A percentile compares a stretch with the other conserved stretches of the same genome.
phyloP scores from a whole-genome alignment of 768 basidiomycete species.

The Lentinula detonsa region DNA sequence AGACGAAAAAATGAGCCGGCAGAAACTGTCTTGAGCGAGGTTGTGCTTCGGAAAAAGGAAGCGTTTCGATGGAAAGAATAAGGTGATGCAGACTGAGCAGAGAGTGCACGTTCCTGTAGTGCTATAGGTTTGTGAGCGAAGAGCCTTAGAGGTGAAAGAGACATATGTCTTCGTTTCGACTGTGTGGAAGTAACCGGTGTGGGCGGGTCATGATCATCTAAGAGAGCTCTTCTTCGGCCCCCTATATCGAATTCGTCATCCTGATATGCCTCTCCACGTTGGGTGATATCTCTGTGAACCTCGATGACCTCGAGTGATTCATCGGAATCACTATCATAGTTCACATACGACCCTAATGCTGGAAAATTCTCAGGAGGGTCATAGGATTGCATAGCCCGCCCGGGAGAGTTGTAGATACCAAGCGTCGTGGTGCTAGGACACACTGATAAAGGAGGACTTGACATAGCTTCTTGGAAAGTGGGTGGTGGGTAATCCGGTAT shows the following conservation, averaged over 20 bases:
- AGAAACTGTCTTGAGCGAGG: slow-evolving; percentile 30
- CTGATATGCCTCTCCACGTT: slow-evolving; percentile 23
- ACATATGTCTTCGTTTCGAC: slow-evolving; percentile 32
- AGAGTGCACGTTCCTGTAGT: slow-evolving; percentile 30
- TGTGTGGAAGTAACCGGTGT: slow-evolving; percentile 7
- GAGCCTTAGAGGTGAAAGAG: slow-evolving; percentile 39
- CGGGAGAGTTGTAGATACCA: slow-evolving; percentile 11
- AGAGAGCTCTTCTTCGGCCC: slow-evolving; percentile 23
- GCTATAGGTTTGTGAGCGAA: slow-evolving; percentile 33
- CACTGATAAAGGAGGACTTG: slow-evolving; percentile 33
- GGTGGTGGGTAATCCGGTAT: slow-evolving; percentile 69
- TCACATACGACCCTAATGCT: slow-evolving; percentile 4
- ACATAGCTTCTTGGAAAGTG: slow-evolving; percentile 66
- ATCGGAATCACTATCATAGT: slow-evolving; percentile 39
- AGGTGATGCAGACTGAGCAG: slow-evolving; percentile 37
- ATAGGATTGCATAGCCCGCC: slow-evolving; percentile 4
- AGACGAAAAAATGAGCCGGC: slow-evolving; percentile 29
- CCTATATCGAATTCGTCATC: not conserved
- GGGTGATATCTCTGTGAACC: slow-evolving; percentile 33
- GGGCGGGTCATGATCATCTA: slow-evolving; percentile 20
- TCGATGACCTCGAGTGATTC: slow-evolving; percentile 51
- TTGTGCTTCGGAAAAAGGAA: slow-evolving; percentile 39
- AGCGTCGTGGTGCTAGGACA: slow-evolving; percentile 35
- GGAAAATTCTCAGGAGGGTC: not conserved
- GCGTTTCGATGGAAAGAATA: slow-evolving; percentile 28